Percentiles rank a stretch among this genome's conserved stretches.
phyloP scores from a whole-genome alignment of 2,329 filamentous ascomycete species.

The Aspergillus sp. region DNA sequence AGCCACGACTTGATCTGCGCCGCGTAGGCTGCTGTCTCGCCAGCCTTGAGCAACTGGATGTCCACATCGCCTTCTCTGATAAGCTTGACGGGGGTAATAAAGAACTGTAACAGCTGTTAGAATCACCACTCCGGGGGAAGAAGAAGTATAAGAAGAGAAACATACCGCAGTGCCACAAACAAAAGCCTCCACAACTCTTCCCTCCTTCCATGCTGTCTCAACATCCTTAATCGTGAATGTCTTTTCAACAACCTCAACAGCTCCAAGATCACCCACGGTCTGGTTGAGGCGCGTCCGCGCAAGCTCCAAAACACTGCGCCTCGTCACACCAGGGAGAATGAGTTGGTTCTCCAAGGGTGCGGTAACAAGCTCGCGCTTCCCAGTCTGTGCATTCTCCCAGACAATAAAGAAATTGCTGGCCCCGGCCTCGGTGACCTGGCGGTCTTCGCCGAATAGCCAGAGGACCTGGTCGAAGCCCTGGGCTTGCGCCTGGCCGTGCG shows the following conservation, averaged over 20 bases:
- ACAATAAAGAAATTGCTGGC: conserved; percentile 91
- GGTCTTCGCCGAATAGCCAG: conserved; percentile 82
- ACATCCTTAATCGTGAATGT: conserved; percentile 81
- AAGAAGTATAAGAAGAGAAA: conserved; percentile 20
- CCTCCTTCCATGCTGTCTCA: conserved; percentile 68
- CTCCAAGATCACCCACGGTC: conserved; percentile 52
- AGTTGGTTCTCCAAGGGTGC: conserved; percentile 79
- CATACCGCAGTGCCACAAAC: conserved; percentile 81
- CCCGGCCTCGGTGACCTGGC: conserved; percentile 83
- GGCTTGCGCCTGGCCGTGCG: conserved; percentile 70
- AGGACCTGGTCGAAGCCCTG: conserved; percentile 84
- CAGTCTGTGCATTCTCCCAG: conserved; percentile 61
- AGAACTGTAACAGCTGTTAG: conserved; percentile 53
- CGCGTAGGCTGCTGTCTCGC: conserved; percentile 32
- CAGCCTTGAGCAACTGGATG: conserved; percentile 50
- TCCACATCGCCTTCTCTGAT: conserved; percentile 68
- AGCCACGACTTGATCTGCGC: conserved; percentile 64
- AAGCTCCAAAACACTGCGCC: conserved; percentile 74
- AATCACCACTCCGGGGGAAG: background rate
- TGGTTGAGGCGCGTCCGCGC: conserved; percentile 60
- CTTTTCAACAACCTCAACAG: conserved; percentile 81
- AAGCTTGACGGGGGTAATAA: conserved; percentile 66
- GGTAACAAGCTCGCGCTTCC: conserved; percentile 70
- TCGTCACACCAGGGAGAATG: conserved; percentile 86
- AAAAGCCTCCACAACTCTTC: conserved; percentile 79